Conservation (phyloP, 495 filamentous ascomycete species). For the Aspergillus funiculosus region DNA sequence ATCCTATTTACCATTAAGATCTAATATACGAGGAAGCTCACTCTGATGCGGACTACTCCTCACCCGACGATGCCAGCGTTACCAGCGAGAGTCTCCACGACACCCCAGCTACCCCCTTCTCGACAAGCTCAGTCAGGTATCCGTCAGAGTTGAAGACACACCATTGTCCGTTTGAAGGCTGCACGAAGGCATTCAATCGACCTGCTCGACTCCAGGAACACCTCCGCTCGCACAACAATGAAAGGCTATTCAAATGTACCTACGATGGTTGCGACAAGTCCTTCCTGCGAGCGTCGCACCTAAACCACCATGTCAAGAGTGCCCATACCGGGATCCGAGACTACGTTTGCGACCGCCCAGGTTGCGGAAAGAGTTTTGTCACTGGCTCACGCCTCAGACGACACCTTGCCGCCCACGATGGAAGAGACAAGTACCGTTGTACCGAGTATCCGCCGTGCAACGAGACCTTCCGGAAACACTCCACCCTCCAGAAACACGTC, state of each 20-base stretch:
- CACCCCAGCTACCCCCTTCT: slow-evolving; percentile 48
- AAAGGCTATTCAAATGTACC: slow-evolving; percentile 65
- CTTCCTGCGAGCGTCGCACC: slow-evolving; percentile 75
- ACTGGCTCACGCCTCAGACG: slow-evolving; percentile 66
- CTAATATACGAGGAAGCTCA: slow-evolving; percentile 40
- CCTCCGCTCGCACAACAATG: slow-evolving; percentile 70
- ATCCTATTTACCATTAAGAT: slow-evolving; percentile 20
- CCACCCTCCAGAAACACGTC: slow-evolving; percentile 80
- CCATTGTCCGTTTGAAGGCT: slow-evolving; percentile 61
- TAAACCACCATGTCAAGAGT: slow-evolving; percentile 75
- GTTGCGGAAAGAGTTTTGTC: slow-evolving; percentile 75
- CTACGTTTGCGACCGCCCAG: slow-evolving; percentile 61
- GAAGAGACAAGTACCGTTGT: slow-evolving; percentile 63
- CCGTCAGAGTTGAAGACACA: slow-evolving; percentile 71
- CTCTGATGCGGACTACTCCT: slow-evolving; percentile 35
- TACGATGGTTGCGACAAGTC: slow-evolving; percentile 67
- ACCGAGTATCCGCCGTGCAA: slow-evolving; percentile 67
- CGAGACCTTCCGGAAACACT: slow-evolving; percentile 79
- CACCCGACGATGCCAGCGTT: slow-evolving; percentile 25
- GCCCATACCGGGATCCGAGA: slow-evolving; percentile 68
- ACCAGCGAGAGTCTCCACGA: slow-evolving; percentile 37
- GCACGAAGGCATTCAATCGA: slow-evolving; percentile 79
- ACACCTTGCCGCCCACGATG: slow-evolving; percentile 63
- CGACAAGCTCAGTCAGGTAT: slow-evolving; percentile 49
- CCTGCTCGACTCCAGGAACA: slow-evolving; percentile 76